phyloP scores from a whole-genome alignment of 768 basidiomycete species.

The Lactarius quietus region DNA sequence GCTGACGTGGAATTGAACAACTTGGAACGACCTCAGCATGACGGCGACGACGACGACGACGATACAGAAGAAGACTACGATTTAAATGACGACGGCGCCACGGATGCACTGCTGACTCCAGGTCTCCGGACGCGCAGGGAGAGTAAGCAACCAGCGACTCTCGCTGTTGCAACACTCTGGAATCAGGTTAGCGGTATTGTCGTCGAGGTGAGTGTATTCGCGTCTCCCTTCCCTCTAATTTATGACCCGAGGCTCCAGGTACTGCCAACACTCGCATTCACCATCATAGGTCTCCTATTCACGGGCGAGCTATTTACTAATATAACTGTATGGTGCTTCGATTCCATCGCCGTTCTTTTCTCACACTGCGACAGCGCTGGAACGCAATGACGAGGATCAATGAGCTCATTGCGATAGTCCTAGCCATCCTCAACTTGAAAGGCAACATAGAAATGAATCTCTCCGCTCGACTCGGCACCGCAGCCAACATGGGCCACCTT shows the following conservation, averaged over 20 bases:
- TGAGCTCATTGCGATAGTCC: conserved; percentile 95
- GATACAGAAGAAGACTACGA: conserved; percentile 26
- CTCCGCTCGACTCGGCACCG: conserved; percentile 90
- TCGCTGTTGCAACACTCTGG: conserved; percentile 38
- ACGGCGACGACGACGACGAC: conserved; percentile 20
- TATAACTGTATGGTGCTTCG: conserved; percentile 62
- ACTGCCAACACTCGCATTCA: conserved; percentile 81
- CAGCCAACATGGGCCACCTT: conserved; percentile 90
- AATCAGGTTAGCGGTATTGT: conserved; percentile 58
- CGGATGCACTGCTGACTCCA: conserved; percentile 43
- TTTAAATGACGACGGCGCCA: conserved; percentile 39
- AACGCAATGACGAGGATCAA: conserved; percentile 84
- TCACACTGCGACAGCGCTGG: conserved; percentile 58
- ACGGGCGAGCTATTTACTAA: conserved; percentile 88
- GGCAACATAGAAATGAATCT: conserved; percentile 99
- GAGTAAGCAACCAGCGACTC: conserved; percentile 27
- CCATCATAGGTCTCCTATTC: conserved; percentile 79
- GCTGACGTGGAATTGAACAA: conserved; percentile 35
- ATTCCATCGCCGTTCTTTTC: background rate
- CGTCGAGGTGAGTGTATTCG: conserved; percentile 52
- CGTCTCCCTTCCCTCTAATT: background rate
- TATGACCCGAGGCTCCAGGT: conserved; percentile 46
- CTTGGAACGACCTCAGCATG: conserved; percentile 31
- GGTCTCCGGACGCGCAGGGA: conserved; percentile 31
- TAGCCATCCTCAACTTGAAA: conserved; percentile 91